phyloP scores from a whole-genome alignment of 2,329 filamentous ascomycete genomes.

The Alternaria sp. region DNA sequence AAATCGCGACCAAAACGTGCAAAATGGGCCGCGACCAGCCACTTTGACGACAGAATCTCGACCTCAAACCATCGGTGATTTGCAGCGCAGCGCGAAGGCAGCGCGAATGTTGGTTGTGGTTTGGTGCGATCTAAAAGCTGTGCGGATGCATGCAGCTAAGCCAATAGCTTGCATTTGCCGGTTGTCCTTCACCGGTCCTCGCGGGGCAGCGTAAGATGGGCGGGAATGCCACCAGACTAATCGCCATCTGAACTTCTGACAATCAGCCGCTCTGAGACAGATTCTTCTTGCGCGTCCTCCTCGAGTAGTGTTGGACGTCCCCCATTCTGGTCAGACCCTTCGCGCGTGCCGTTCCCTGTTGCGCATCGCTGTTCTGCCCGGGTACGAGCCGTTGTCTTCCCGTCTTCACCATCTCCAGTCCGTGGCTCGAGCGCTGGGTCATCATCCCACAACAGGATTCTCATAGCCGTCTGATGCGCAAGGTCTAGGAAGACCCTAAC shows the following conservation, averaged over 20 bases:
- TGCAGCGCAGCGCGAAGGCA: slow-evolving; percentile 17
- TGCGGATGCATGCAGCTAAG: slow-evolving; percentile 40
- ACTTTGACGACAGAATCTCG: slow-evolving; percentile 13
- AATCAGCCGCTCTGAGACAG: slow-evolving; percentile 36
- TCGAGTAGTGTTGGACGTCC: slow-evolving; percentile 37
- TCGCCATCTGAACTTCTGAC: slow-evolving; percentile 31
- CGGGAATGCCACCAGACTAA: slow-evolving; percentile 29
- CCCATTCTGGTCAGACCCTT: slow-evolving; percentile 29
- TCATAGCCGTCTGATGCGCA: slow-evolving; percentile 36
- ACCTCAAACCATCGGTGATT: slow-evolving; percentile 27
- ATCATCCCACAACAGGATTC: slow-evolving; percentile 30
- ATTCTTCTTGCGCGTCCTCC: slow-evolving; percentile 39
- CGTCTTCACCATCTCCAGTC: slow-evolving; percentile 30
- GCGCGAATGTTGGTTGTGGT: slow-evolving; percentile 30
- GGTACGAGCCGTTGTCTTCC: slow-evolving; percentile 28
- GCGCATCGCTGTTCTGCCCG: slow-evolving; percentile 24
- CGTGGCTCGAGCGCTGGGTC: slow-evolving; percentile 30
- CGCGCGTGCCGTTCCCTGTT: slow-evolving; percentile 28
- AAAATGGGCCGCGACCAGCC: slow-evolving; percentile 9
- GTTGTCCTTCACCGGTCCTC: slow-evolving; percentile 43
- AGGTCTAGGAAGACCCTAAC: slow-evolving; percentile 27
- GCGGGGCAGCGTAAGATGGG: slow-evolving; percentile 43
- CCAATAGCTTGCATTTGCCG: slow-evolving; percentile 40
- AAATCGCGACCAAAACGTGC: not conserved
- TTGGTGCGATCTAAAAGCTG: slow-evolving; percentile 40